Conservation (phyloP, 164 flowering plant species). For the Stephania yunnanensis region DNA sequence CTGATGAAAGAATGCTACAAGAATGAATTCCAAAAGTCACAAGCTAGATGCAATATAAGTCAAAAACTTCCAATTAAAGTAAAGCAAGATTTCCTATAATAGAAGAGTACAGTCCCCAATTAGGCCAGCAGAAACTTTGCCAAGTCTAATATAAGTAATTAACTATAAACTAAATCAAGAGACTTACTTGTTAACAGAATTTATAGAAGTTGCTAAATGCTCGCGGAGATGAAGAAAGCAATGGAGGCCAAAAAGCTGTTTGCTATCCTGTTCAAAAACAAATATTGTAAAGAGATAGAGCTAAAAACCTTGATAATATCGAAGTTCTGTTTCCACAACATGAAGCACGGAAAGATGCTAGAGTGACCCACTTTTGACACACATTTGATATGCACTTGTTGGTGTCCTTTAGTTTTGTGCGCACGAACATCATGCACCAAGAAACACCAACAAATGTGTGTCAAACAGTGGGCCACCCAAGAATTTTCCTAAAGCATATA, state of each 20-base stretch:
- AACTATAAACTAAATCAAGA: slow-evolving; percentile 7
- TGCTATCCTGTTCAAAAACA: slow-evolving; percentile 59
- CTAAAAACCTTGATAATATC: no score
- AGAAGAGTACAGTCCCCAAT: no score
- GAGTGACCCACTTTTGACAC: no score
- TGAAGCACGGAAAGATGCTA: no score
- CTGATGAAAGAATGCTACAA: slow-evolving; percentile 99
- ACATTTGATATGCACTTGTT: no score
- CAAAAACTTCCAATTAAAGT: slow-evolving; percentile 4
- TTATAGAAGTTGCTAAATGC: slow-evolving; percentile 64
- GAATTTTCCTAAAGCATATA: no score
- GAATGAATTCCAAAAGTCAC: slow-evolving; percentile 51
- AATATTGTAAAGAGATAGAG: slow-evolving; percentile 7
- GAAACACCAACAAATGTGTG: no score
- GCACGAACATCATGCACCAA: no score
- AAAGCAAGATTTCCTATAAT: background rate
- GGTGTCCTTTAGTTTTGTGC: no score
- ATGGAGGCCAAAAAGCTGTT: slow-evolving; percentile 89
- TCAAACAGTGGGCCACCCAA: no score
- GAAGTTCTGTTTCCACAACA: no score
- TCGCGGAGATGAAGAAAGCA: slow-evolving; percentile 95
- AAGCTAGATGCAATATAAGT: slow-evolving; percentile 13
- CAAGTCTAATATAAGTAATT: background rate
- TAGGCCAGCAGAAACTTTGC: background rate
- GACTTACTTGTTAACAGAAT: slow-evolving; percentile 76